These are phyloP conservation scores for Pseudogymnoascus sp. DNA, from an alignment of 2,329 filamentous ascomycete genomes.

Conservation along the genomic window DNA sequence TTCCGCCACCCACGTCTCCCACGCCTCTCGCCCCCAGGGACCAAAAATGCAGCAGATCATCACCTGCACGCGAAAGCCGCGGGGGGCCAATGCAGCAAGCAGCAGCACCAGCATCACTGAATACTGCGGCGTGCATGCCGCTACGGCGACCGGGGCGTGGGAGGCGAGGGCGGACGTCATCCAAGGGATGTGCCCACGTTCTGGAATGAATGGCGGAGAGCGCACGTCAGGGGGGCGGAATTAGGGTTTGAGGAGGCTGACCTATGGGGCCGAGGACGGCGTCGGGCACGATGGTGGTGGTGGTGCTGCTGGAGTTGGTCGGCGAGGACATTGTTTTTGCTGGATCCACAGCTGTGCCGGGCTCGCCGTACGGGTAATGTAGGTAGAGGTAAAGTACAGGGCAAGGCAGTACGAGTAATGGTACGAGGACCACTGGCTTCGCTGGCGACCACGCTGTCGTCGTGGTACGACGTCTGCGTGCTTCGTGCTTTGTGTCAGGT, in stretches of 20 bases:
- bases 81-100: background rate
- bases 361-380: background rate
- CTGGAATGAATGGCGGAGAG: slow-evolving; percentile 9
- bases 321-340: background rate
- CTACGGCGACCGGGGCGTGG: background rate
- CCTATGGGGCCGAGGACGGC: slow-evolving; percentile 6
- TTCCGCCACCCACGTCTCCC: background rate
- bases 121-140: background rate
- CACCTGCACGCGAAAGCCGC: background rate
- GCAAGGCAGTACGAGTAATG: background rate
- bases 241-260: slow-evolving; percentile 3
- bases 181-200: slow-evolving; percentile 8
- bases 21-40: background rate
- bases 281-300: background rate
- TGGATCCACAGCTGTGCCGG: slow-evolving; percentile 1
- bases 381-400: background rate
- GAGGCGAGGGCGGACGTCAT: background rate
- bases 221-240: background rate
- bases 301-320: background rate
- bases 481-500: background rate
- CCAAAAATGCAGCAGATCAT: background rate
- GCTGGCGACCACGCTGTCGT: background rate
- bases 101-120: background rate
- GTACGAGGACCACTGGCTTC: background rate
- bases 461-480: background rate